Conservation (phyloP, 2,329 filamentous ascomycete genomes). For the Thelonectria rubi region DNA sequence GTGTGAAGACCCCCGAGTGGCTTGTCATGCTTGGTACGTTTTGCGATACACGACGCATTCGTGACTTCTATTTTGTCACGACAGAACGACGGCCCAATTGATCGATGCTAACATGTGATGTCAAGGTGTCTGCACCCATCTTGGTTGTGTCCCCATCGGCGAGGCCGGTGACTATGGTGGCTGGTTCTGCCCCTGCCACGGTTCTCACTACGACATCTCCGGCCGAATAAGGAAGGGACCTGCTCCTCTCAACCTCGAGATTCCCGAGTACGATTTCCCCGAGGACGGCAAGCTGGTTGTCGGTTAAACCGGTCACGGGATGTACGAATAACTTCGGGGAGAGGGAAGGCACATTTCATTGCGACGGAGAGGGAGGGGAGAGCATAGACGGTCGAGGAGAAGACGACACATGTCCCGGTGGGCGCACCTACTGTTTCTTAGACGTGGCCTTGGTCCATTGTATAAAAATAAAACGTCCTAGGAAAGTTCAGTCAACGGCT, state of each 20-base stretch:
- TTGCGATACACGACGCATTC: neutral
- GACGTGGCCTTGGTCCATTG: conserved; percentile 49
- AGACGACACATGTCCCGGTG: conserved; percentile 32
- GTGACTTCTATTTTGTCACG: neutral
- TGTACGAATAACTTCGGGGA: conserved; percentile 39
- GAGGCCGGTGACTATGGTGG: conserved; percentile 98
- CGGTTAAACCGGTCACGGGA: conserved; percentile 70
- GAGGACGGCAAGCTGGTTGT: conserved; percentile 90
- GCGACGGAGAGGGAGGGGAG: conserved; percentile 34
- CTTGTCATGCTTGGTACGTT: conserved; percentile 92
- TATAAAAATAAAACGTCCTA: conserved; percentile 52
- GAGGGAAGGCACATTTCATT: conserved; percentile 21
- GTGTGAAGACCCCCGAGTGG: conserved; percentile 99
- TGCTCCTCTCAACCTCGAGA: conserved; percentile 96
- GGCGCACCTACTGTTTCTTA: conserved; percentile 47
- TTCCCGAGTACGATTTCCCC: conserved; percentile 91
- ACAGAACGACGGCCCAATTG: neutral
- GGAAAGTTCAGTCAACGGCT: conserved; percentile 39
- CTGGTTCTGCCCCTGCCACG: conserved; percentile 99
- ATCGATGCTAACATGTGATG: conserved; percentile 25
- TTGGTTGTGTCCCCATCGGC: conserved; percentile 98
- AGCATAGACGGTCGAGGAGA: conserved; percentile 39
- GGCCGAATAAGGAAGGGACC: conserved; percentile 98
- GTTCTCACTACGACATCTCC: conserved; percentile 99
- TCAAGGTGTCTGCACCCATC: conserved; percentile 94